Evolutionary conservation across 2,329 filamentous ascomycete genomes (phyloP).

Genomic region (Aspergillus sp.): DNA sequence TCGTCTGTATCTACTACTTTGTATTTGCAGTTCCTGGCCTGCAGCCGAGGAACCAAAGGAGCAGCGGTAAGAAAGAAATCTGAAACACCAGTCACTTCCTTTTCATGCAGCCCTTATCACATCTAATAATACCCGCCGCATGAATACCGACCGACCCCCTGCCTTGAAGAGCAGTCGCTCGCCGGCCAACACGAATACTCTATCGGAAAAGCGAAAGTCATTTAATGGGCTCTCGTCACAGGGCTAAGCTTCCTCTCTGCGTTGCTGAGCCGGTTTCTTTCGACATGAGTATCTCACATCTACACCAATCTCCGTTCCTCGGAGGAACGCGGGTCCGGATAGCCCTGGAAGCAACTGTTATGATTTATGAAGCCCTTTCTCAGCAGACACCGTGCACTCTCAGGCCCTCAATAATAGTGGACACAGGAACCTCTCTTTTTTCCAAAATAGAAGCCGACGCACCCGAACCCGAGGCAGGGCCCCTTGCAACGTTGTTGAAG

Average conservation of each 20-base stretch:
- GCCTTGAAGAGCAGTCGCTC: background rate
- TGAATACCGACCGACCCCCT: background rate
- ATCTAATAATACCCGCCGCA: constrained; percentile 2
- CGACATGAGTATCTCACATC: background rate
- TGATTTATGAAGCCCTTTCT: background rate
- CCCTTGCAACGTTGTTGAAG: background rate
- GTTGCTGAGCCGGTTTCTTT: background rate
- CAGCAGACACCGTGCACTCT: too few species aligned
- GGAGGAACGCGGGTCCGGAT: background rate
- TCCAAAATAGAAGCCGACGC: background rate
- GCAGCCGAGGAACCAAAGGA: background rate
- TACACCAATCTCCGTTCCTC: background rate
- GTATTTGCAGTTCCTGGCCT: background rate
- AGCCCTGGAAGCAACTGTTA: background rate
- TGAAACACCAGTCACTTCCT: constrained; percentile 14
- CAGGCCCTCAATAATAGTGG: too few species aligned
- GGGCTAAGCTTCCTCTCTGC: background rate
- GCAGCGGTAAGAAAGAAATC: constrained; percentile 1
- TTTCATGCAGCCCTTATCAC: constrained; percentile 15
- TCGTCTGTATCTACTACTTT: too few species aligned
- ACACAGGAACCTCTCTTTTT: background rate
- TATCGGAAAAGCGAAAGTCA: background rate
- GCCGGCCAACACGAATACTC: constrained; percentile 1
- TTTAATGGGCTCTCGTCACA: background rate
- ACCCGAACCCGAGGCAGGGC: background rate